Evolutionary conservation across 2,329 filamentous ascomycete genomes (phyloP).

Genomic region (Knoxdaviesia capensis): DNA sequence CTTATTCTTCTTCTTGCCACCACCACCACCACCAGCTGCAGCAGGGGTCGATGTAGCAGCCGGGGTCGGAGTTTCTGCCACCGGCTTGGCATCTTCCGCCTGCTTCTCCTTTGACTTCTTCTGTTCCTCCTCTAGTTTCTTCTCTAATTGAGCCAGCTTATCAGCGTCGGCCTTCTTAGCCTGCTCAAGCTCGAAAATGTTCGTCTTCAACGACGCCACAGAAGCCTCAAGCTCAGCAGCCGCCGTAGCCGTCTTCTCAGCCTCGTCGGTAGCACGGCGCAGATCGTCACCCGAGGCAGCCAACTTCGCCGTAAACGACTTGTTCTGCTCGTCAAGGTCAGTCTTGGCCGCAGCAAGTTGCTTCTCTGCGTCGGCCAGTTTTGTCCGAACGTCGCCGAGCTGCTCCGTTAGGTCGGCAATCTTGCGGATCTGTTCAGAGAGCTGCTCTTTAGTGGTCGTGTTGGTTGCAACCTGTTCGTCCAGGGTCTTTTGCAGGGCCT

Average conservation of each 20-base stretch:
- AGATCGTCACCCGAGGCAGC: no score
- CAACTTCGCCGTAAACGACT: no score
- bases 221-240: no score
- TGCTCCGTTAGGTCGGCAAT: conserved; percentile 19
- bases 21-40: not conserved
- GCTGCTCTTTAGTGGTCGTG: no score
- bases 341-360: no score
- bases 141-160: conserved; percentile 19
- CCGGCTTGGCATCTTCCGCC: conserved; percentile 9
- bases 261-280: no score
- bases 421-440: conserved; percentile 5
- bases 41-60: conserved; percentile 8
- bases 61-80: conserved; percentile 9
- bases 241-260: no score
- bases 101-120: conserved; percentile 2
- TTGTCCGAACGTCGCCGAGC: no score
- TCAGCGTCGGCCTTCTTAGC: conserved; percentile 18
- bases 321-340: no score
- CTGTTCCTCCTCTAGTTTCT: conserved; percentile 10
- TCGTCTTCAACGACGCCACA: conserved; percentile 4
- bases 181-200: conserved; percentile 19
- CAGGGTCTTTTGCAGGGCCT: no score
- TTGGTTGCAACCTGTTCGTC: no score
- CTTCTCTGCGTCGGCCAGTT: no score
- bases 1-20: conserved; percentile 48